These are phyloP conservation scores for Ziziphus jujuba DNA, from an alignment of 306 rosid genomes.

Conservation along the genomic window DNA sequence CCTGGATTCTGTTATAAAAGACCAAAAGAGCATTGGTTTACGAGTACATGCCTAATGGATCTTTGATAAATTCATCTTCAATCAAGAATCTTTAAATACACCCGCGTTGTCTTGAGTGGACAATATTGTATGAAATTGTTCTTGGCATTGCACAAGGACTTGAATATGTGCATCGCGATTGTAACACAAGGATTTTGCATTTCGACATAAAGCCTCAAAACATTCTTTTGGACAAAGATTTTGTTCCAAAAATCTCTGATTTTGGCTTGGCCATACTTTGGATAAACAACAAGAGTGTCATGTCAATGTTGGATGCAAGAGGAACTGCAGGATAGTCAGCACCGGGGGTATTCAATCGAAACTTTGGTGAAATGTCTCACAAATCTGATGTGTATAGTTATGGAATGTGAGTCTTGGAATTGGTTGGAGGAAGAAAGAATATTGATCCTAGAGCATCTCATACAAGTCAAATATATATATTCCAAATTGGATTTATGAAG, in stretches of 20 bases:
- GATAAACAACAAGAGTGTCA: slow-evolving; percentile 26
- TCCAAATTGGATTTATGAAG: slow-evolving; percentile 28
- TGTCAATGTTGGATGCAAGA: slow-evolving; percentile 28
- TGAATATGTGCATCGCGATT: slow-evolving; percentile 11
- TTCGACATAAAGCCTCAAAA: slow-evolving; percentile 23
- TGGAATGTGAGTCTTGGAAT: slow-evolving; percentile 39
- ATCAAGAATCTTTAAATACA: background rate
- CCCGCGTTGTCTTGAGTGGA: background rate
- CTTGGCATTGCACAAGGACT: slow-evolving; percentile 16
- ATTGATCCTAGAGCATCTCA: slow-evolving; percentile 3
- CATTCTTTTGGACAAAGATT: slow-evolving; percentile 21
- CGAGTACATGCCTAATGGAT: slow-evolving; percentile 26
- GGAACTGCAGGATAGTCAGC: slow-evolving; percentile 40
- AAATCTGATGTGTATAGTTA: slow-evolving; percentile 44
- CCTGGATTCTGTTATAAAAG: slow-evolving; percentile 32
- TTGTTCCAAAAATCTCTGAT: slow-evolving; percentile 40
- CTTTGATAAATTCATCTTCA: too few species aligned
- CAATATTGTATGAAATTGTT: background rate
- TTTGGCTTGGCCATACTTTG: slow-evolving; percentile 41
- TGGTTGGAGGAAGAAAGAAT: slow-evolving; percentile 38
- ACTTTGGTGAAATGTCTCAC: slow-evolving; percentile 29
- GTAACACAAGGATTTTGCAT: slow-evolving; percentile 16
- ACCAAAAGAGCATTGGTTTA: slow-evolving; percentile 40
- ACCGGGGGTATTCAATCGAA: slow-evolving; percentile 24
- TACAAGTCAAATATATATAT: slow-evolving; percentile 27